Percentiles rank a stretch among this genome's conserved stretches.
phyloP scores from a whole-genome alignment of 768 basidiomycete species.

The Mycena haematopus region DNA sequence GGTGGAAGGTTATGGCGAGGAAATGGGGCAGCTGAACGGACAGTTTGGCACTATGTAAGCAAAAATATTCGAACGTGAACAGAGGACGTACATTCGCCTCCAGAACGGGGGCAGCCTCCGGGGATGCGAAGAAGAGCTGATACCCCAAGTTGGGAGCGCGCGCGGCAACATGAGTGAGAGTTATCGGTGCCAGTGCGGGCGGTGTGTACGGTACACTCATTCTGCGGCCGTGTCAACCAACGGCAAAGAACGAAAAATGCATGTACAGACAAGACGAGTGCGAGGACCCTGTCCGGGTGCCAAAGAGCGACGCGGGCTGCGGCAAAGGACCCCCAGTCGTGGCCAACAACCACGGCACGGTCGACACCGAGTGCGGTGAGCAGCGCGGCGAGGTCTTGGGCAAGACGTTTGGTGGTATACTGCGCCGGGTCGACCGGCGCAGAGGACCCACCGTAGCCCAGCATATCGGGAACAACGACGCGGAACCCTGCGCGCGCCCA shows the following conservation, averaged over 20 bases:
- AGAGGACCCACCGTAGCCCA: constrained; percentile 27
- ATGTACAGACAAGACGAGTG: constrained; percentile 62
- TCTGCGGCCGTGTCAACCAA: constrained; percentile 42
- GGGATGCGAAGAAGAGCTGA: constrained; percentile 68
- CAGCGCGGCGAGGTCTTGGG: constrained; percentile 68
- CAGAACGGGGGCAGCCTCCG: constrained; percentile 58
- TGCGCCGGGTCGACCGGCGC: constrained; percentile 45
- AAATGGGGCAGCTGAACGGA: constrained; percentile 47
- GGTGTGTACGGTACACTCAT: constrained; percentile 73
- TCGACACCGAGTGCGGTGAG: constrained; percentile 60
- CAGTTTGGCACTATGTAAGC: no score
- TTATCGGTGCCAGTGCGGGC: constrained; percentile 53
- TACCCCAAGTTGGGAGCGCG: constrained; percentile 67
- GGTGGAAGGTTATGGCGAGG: constrained; percentile 36
- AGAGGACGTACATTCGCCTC: constrained; percentile 56
- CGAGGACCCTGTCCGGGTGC: constrained; percentile 67
- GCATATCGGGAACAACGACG: constrained; percentile 66
- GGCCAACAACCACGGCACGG: constrained; percentile 73
- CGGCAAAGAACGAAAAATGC: background rate
- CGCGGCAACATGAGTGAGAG: constrained; percentile 58
- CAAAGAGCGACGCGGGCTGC: constrained; percentile 74
- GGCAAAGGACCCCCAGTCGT: constrained; percentile 80
- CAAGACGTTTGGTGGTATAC: constrained; percentile 66
- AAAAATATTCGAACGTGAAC: background rate
- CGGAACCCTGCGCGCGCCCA: constrained; percentile 70